A percentile compares a stretch with the other conserved stretches of the same genome.
Evolutionary conservation across 2,329 filamentous ascomycete genomes (phyloP).

Genomic region (Sclerotinia subarctica): DNA sequence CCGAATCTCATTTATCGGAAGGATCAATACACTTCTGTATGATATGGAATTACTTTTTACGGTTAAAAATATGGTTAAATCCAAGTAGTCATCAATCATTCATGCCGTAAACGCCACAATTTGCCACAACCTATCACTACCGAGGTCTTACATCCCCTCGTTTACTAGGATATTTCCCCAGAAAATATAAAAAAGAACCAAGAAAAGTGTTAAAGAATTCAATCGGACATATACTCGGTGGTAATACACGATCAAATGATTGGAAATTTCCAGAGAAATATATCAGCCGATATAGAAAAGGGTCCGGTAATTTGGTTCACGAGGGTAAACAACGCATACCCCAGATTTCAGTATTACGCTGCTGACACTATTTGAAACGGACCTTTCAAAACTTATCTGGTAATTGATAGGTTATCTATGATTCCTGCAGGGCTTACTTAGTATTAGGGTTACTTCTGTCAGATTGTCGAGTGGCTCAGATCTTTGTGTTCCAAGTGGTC

Average conservation of each 20-base stretch:
- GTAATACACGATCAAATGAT: constrained; percentile 22
- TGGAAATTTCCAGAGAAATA: neutral
- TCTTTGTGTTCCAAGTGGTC: constrained; percentile 13
- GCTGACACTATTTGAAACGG: constrained; percentile 12
- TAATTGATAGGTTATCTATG: neutral
- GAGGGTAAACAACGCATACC: constrained; percentile 16
- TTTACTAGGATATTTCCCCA: constrained; percentile 5
- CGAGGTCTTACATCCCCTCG: constrained; percentile 8
- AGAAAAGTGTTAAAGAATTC: neutral
- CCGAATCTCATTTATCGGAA: neutral
- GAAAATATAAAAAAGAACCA: neutral
- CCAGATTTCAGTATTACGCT: neutral
- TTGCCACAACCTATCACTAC: neutral
- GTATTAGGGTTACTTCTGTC: constrained; percentile 12
- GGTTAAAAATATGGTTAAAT: constrained; percentile 3
- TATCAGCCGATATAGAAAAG: constrained; percentile 17
- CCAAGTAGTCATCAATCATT: neutral
- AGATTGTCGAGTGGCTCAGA: constrained; percentile 21
- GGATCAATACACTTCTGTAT: neutral
- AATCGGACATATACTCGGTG: constrained; percentile 20
- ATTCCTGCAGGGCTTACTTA: constrained; percentile 3
- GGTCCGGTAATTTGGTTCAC: constrained; percentile 18
- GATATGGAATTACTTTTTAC: neutral
- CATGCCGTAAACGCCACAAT: neutral
- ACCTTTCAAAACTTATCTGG: neutral